Conservation (phyloP, 768 basidiomycete species). For the Boletellus ananiceps region DNA sequence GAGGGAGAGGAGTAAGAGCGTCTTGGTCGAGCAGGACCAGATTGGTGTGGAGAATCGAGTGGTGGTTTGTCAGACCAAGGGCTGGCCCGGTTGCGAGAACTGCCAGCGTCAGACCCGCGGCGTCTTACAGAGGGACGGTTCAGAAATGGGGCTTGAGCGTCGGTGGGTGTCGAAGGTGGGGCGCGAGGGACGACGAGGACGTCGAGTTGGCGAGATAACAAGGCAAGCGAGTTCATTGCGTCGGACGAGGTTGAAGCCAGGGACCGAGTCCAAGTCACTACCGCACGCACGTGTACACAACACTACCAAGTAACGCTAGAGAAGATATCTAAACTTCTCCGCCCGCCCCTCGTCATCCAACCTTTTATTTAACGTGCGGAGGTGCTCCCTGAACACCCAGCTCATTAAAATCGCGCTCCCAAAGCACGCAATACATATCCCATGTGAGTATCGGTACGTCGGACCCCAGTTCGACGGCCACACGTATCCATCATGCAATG, state of each 20-base stretch:
- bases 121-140: constrained; percentile 22
- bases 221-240: constrained; percentile 77
- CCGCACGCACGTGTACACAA: constrained; percentile 3
- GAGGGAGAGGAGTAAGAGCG: constrained; percentile 66
- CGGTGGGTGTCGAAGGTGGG: constrained; percentile 52
- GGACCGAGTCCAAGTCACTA: not conserved
- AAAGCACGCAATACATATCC: constrained; percentile 62
- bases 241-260: not conserved
- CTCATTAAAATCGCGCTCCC: constrained; percentile 49
- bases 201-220: constrained; percentile 81
- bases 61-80: constrained; percentile 57
- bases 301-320: constrained; percentile 23
- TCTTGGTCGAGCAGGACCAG: constrained; percentile 37
- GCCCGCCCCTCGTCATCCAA: constrained; percentile 34
- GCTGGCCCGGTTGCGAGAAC: constrained; percentile 42
- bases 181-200: constrained; percentile 58
- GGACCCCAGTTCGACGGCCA: constrained; percentile 72
- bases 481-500: constrained; percentile 42
- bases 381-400: constrained; percentile 41
- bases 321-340: constrained; percentile 46
- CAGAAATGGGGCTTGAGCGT: constrained; percentile 33
- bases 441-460: constrained; percentile 65
- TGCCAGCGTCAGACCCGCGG: constrained; percentile 25
- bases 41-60: constrained; percentile 25
- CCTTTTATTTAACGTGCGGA: constrained; percentile 39